A percentile compares a stretch with the other conserved stretches of the same genome.
phyloP scores from a whole-genome alignment of 2,329 filamentous ascomycete genomes.

The Nothopassalora personata region DNA sequence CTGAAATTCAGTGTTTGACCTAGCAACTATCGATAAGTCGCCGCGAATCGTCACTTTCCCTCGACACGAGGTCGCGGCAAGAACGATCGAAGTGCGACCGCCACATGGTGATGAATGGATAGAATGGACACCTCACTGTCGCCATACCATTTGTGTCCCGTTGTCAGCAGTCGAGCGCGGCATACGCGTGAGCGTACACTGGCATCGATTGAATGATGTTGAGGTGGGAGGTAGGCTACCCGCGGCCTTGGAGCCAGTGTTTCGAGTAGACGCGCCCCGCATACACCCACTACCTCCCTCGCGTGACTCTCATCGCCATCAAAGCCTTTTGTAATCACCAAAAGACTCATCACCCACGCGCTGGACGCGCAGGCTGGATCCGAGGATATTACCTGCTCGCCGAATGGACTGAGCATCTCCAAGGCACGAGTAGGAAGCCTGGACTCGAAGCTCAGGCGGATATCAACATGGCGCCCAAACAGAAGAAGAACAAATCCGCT shows the following conservation, averaged over 20 bases:
- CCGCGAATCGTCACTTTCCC: background rate
- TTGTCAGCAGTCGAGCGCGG: too few species aligned
- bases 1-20: background rate
- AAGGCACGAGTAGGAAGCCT: background rate
- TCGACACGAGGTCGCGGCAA: background rate
- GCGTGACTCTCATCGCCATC: background rate
- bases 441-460: background rate
- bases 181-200: too few species aligned
- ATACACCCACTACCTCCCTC: background rate
- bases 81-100: too few species aligned
- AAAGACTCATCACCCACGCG: too few species aligned
- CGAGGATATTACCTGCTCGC: too few species aligned
- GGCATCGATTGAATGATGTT: too few species aligned
- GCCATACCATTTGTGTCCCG: too few species aligned
- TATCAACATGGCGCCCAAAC: background rate
- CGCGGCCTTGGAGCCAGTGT: background rate
- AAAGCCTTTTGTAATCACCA: too few species aligned
- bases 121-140: too few species aligned
- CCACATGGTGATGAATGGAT: too few species aligned
- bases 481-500: background rate
- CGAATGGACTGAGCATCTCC: background rate
- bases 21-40: background rate
- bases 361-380: too few species aligned
- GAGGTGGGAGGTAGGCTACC: too few species aligned
- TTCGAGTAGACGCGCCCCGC: background rate